Base-by-base conservation (phyloP, 352 stramenopile genomes). In the Saprolegnia parasitica region DNA sequence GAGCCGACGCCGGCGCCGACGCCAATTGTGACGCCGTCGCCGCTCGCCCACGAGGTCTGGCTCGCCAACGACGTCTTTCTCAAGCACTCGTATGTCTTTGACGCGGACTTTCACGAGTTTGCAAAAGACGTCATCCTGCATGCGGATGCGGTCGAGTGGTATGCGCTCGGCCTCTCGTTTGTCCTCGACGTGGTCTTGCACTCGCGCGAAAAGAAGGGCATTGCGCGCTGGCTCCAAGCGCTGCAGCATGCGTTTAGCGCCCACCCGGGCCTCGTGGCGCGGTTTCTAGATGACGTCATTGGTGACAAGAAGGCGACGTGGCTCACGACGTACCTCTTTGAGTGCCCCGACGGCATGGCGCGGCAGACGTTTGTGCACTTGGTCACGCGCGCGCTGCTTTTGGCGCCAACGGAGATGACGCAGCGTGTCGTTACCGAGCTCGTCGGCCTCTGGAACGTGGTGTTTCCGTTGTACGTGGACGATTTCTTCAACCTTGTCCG, bases 61-160 rank as follows among this genome's bases (percentile, higher is more conserved):
- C 91, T 93, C 67, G 93, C 94, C 13, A 98, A 98, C 77, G 88
- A 97, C 29, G 88, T 88, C 15, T 98, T 98, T 72, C 76, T 96
- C 56, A 95, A 96, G 76, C 97, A 97, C 67, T 97, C 89, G 57
- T 98, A 98, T 68, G 78, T 99, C 55, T 92, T 99, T 29, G 94
- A 98, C 70, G 72, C 94, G 39, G 96, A 98, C 68, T 98, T 98
- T 71, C 93, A 98, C 73, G 80, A 88, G 46, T 99, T 99, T 72
- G 72, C 98, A 26, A 83, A 86, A 18, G 86, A 93, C 37, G 93
- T 96, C 81, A 84, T 96, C 26, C 83, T 2, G 86, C 90, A 66
- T 89, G 93, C 62, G 81, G 92, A 21, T 88, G 87, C 71, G 81
- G 8, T 63, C 45, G 37, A 75, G 21, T 65, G 49, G 49, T 47